These are phyloP conservation scores for Cardiospermum halicacabum DNA, from an alignment of 345 rosid species.

Conservation along the genomic window DNA sequence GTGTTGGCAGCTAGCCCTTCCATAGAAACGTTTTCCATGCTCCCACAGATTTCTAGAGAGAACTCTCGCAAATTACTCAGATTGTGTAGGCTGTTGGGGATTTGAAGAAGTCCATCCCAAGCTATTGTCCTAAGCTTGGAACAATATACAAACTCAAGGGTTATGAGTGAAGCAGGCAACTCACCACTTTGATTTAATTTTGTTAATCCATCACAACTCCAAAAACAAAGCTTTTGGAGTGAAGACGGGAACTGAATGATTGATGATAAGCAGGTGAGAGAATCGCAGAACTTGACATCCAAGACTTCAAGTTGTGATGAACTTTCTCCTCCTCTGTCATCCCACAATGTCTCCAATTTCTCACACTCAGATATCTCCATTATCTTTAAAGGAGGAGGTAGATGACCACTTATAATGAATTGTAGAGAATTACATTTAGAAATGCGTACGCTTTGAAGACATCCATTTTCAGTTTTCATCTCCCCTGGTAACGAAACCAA, in stretches of 20 bases:
- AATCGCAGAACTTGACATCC: constrained; percentile 2
- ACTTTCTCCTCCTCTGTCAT: neutral
- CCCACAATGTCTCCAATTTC: constrained; percentile 14
- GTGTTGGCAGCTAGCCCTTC: too few relatives aligned
- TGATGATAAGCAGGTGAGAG: constrained; percentile 8
- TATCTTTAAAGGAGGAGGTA: neutral
- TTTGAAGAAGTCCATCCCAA: too few relatives aligned
- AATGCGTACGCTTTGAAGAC: neutral
- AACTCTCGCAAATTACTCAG: too few relatives aligned
- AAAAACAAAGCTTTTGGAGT: too few relatives aligned
- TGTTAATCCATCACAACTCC: too few relatives aligned
- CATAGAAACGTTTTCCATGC: too few relatives aligned
- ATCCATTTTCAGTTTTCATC: neutral
- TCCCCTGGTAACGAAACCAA: neutral
- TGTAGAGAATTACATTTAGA: neutral
- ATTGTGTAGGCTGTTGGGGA: too few relatives aligned
- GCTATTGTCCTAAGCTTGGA: neutral
- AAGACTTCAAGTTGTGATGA: constrained; percentile 11
- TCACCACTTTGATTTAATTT: too few relatives aligned
- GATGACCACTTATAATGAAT: neutral
- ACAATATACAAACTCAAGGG: neutral
- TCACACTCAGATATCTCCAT: constrained; percentile 5
- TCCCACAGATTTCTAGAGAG: too few relatives aligned
- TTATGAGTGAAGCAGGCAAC: neutral
- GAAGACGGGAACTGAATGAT: neutral